phyloP scores from a whole-genome alignment of 345 rosid genomes.

The Gossypium anomalum region DNA sequence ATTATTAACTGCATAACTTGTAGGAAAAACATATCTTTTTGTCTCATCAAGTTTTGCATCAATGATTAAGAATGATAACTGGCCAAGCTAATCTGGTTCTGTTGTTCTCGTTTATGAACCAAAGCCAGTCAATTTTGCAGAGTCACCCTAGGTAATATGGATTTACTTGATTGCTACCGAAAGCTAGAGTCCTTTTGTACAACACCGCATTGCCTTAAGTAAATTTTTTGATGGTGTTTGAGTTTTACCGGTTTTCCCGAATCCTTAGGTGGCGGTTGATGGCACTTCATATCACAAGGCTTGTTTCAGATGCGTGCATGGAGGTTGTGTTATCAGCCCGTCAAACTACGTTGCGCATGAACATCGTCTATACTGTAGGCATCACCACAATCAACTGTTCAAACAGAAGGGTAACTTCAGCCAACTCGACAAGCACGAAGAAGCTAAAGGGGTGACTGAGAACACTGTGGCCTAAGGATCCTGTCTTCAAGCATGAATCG shows the following conservation, averaged over 20 bases:
- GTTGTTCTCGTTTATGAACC: too few relatives aligned
- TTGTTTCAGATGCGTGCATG: constrained; percentile 72
- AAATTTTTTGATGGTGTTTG: neutral
- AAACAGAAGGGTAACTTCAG: constrained; percentile 47
- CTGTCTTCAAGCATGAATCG: constrained; percentile 8
- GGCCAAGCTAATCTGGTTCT: too few relatives aligned
- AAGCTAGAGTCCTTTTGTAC: neutral
- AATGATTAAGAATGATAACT: neutral
- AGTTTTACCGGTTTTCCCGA: neutral
- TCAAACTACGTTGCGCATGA: constrained; percentile 62
- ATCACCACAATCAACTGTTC: constrained; percentile 72
- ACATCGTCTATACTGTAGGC: constrained; percentile 61
- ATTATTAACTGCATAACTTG: constrained; percentile 5
- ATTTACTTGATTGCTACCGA: neutral
- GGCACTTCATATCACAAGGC: constrained; percentile 57
- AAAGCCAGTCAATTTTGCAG: too few relatives aligned
- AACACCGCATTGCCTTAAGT: neutral
- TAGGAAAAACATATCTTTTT: neutral
- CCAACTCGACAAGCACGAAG: constrained; percentile 27
- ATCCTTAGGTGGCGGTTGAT: constrained; percentile 59
- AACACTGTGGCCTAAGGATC: constrained; percentile 22
- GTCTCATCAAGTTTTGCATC: neutral
- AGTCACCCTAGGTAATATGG: too few relatives aligned
- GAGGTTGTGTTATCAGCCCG: constrained; percentile 67
- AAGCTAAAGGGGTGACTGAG: constrained; percentile 27